Percentiles rank a stretch among this genome's conserved stretches.
Evolutionary conservation across 148 eudicot species (phyloP).

Genomic region (Rhododendron ovatum): DNA sequence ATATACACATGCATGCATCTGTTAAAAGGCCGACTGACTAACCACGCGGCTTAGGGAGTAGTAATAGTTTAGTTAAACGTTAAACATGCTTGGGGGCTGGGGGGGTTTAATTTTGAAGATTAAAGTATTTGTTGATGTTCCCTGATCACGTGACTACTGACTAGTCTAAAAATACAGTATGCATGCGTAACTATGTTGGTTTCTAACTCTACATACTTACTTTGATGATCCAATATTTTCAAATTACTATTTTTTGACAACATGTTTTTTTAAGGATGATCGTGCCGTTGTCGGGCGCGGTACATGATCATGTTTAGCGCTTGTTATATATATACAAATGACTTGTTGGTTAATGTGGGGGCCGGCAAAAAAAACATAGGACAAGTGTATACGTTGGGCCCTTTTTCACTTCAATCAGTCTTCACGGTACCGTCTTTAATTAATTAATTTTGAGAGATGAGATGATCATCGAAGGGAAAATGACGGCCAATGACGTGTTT

Average conservation of each 20-base stretch:
- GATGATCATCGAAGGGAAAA: not conserved
- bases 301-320: not conserved
- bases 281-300: not conserved
- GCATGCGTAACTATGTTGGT: constrained; percentile 16
- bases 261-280: not conserved
- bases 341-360: not conserved
- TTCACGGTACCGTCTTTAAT: not conserved
- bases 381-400: not conserved
- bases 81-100: no score
- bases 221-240: not conserved
- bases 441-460: not conserved
- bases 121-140: not conserved
- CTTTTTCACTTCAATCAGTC: no score
- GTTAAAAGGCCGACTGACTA: no score
- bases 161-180: not conserved
- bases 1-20: no score
- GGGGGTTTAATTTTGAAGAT: not conserved
- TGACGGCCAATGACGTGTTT: no score
- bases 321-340: not conserved
- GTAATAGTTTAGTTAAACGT: no score
- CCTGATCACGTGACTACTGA: not conserved
- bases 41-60: no score
- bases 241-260: not conserved
- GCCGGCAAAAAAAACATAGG: not conserved
- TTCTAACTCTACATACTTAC: constrained; percentile 7